Percentiles rank a stretch among this genome's conserved stretches.
Conservation (phyloP, 257 asterid genomes). For the Solanum paucissectum region DNA sequence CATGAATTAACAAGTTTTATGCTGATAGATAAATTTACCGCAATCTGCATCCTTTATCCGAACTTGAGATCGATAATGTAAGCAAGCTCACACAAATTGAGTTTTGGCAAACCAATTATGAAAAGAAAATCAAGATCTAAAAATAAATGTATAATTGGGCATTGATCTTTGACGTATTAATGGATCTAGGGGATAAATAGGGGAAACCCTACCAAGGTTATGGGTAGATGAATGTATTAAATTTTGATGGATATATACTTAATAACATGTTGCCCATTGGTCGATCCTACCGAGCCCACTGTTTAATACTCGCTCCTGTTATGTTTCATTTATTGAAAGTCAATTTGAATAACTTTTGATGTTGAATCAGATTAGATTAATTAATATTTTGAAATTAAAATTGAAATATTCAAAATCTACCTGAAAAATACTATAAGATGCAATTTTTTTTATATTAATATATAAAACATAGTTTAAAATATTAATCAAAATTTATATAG, state of each 20-base stretch:
- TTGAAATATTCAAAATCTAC: not conserved
- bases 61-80: not conserved
- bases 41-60: not conserved
- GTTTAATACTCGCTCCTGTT: not conserved
- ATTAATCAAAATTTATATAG: too few relatives aligned
- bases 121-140: not conserved
- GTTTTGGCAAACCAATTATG: not conserved
- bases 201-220: not conserved
- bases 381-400: not conserved
- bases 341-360: accelerated
- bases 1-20: not conserved
- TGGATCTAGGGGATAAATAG: not conserved
- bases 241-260: not conserved
- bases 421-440: too few relatives aligned
- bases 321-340: not conserved
- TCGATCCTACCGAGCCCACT: not conserved
- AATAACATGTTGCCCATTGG: not conserved
- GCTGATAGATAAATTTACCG: not conserved
- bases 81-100: not conserved
- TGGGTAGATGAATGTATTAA: not conserved
- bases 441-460: too few relatives aligned
- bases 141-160: not conserved
- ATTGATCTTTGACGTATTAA: not conserved
- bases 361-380: not conserved
- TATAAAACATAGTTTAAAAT: too few relatives aligned